phyloP scores from a whole-genome alignment of 805 yeast species.

The Clavispora santaluciae region DNA sequence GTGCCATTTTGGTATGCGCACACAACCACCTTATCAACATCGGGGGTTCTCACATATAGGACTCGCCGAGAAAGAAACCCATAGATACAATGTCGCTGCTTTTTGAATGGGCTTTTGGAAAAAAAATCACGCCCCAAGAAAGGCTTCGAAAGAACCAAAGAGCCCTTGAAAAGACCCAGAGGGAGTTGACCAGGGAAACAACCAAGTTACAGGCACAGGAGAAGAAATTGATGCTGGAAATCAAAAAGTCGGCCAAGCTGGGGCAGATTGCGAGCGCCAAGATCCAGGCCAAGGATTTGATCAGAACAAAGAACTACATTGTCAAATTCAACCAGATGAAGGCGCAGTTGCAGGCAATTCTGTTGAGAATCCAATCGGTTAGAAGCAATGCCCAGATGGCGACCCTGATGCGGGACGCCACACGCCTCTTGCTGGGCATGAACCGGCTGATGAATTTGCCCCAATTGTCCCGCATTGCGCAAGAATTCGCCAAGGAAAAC shows the following conservation, averaged over 20 bases:
- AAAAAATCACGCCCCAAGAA: slow-evolving; percentile 90
- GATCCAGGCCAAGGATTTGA: slow-evolving; percentile 92
- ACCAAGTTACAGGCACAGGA: slow-evolving; percentile 86
- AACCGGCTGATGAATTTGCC: slow-evolving; percentile 88
- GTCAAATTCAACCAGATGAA: slow-evolving; percentile 90
- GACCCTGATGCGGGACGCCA: slow-evolving; percentile 89
- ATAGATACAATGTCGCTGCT: slow-evolving; percentile 17
- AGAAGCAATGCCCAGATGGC: slow-evolving; percentile 95
- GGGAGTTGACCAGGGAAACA: slow-evolving; percentile 88
- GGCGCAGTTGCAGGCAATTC: slow-evolving; percentile 92
- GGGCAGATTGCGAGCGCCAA: slow-evolving; percentile 88
- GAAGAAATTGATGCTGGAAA: slow-evolving; percentile 77
- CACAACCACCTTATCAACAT: neutral
- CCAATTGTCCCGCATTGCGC: slow-evolving; percentile 80
- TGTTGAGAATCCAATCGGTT: slow-evolving; percentile 86
- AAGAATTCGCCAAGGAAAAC: slow-evolving; percentile 91
- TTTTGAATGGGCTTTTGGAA: slow-evolving; percentile 95
- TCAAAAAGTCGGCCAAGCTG: slow-evolving; percentile 84
- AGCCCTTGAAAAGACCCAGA: slow-evolving; percentile 87
- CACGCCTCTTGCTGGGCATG: slow-evolving; percentile 78
- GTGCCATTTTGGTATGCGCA: neutral
- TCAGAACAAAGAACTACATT: slow-evolving; percentile 78
- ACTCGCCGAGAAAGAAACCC: neutral
- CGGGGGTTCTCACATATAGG: neutral
- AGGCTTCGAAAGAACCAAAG: slow-evolving; percentile 92